phyloP scores from a whole-genome alignment of 192 early-diverging fungal species.

The Gryganskiella cystojenkinii region DNA sequence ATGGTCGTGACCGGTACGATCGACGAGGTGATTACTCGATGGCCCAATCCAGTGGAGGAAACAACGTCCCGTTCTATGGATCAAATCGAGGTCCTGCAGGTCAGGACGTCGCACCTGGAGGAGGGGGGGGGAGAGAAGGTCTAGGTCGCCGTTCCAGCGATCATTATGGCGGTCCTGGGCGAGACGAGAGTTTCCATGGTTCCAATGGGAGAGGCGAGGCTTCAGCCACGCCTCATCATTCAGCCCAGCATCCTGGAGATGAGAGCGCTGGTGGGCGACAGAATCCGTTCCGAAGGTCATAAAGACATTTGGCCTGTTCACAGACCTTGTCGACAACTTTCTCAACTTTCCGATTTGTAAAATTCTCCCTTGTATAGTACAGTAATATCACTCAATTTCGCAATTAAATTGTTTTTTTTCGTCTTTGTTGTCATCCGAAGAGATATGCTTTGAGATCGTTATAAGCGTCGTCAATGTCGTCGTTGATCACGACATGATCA shows the following conservation, averaged over 20 bases:
- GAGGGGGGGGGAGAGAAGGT: slow-evolving; percentile 26
- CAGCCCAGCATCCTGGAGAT: too few species aligned
- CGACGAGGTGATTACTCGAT: slow-evolving; percentile 35
- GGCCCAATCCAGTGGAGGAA: neutral
- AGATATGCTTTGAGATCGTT: slow-evolving; percentile 66
- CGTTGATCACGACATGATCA: slow-evolving; percentile 84
- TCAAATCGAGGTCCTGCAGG: slow-evolving; percentile 21
- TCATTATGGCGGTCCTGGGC: slow-evolving; percentile 20
- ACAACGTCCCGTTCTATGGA: slow-evolving; percentile 22
- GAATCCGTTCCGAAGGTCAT: too few species aligned
- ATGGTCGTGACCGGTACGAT: slow-evolving; percentile 40
- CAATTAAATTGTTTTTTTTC: too few species aligned
- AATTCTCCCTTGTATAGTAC: too few species aligned
- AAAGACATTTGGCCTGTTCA: too few species aligned
- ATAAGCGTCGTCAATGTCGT: slow-evolving; percentile 79
- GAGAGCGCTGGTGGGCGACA: too few species aligned
- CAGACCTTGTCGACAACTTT: too few species aligned
- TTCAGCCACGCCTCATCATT: too few species aligned
- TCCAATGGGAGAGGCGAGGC: too few species aligned
- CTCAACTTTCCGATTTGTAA: too few species aligned
- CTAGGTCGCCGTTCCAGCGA: slow-evolving; percentile 28
- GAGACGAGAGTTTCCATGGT: slow-evolving; percentile 9
- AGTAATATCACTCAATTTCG: too few species aligned
- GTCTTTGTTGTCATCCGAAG: slow-evolving; percentile 37
- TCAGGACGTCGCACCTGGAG: neutral